Conservation (phyloP, 441 rosid genomes). For the Corymbia citriodora region DNA sequence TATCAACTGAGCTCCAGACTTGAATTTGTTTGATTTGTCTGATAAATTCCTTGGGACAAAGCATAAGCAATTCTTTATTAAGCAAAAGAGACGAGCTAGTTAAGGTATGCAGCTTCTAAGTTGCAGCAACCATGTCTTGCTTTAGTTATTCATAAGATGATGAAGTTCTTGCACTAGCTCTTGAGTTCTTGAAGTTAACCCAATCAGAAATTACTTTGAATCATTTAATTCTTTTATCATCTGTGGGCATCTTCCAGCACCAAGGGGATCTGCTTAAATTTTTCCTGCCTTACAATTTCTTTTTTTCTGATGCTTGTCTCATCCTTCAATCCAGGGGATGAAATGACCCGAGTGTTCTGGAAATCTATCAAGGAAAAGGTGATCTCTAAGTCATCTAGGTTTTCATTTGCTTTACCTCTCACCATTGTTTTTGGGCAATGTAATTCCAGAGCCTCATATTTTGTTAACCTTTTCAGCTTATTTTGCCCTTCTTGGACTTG, state of each 20-base stretch:
- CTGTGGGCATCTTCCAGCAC: neutral
- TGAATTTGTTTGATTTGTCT: neutral
- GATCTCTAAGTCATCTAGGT: neutral
- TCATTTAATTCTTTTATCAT: neutral
- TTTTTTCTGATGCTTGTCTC: neutral
- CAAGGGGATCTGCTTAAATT: neutral
- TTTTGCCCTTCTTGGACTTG: constrained; percentile 83
- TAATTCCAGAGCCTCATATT: neutral
- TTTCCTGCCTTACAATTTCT: neutral
- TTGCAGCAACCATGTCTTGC: neutral
- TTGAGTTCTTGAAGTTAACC: neutral
- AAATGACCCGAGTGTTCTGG: constrained; percentile 86
- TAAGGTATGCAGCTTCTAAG: neutral
- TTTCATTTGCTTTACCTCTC: neutral
- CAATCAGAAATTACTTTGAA: neutral
- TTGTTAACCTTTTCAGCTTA: constrained; percentile 41
- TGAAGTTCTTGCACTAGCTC: neutral
- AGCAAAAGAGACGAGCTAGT: neutral
- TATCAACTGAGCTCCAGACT: neutral
- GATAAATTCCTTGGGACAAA: neutral
- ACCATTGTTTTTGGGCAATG: neutral
- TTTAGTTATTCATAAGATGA: neutral
- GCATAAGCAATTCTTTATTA: neutral
- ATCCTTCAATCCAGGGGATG: constrained; percentile 50
- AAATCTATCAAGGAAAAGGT: constrained; percentile 80